Evolutionary conservation across 495 filamentous ascomycete species (phyloP).

Genomic region (Recurvomyces mirabilis): DNA sequence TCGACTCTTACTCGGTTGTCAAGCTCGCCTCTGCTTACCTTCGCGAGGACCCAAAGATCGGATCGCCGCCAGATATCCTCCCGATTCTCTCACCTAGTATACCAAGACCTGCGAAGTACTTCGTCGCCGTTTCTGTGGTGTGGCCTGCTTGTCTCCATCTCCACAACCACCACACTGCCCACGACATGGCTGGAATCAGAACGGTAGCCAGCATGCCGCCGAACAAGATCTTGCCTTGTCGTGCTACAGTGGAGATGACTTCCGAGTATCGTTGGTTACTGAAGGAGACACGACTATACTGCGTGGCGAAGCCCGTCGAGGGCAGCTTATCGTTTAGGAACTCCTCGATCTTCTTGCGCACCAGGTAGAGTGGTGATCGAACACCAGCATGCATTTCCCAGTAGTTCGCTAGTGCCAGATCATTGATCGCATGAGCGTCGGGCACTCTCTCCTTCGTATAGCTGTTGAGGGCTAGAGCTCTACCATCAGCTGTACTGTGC

Average conservation of each 20-base stretch:
- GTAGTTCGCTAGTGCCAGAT: conserved; percentile 84
- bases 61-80: too few relatives aligned
- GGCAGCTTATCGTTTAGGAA: conserved; percentile 63
- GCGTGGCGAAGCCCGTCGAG: conserved; percentile 70
- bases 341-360: conserved; percentile 81
- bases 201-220: conserved; percentile 6
- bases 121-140: background rate
- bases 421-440: conserved; percentile 84
- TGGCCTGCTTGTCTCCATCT: background rate
- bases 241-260: conserved; percentile 53
- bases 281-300: conserved; percentile 86
- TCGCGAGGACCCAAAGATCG: too few relatives aligned
- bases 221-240: conserved; percentile 54
- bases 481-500: conserved; percentile 35
- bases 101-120: background rate
- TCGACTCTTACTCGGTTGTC: too few relatives aligned
- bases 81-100: conserved; percentile 1
- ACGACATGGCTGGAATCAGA: background rate
- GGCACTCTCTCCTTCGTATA: conserved; percentile 61
- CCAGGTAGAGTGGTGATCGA: conserved; percentile 56
- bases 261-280: conserved; percentile 83
- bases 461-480: conserved; percentile 51
- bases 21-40: too few relatives aligned
- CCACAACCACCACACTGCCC: conserved; percentile 7
- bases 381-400: conserved; percentile 84